These are phyloP conservation scores for Cydonia oblonga DNA, from an alignment of 331 rosid genomes.

Conservation along the genomic window DNA sequence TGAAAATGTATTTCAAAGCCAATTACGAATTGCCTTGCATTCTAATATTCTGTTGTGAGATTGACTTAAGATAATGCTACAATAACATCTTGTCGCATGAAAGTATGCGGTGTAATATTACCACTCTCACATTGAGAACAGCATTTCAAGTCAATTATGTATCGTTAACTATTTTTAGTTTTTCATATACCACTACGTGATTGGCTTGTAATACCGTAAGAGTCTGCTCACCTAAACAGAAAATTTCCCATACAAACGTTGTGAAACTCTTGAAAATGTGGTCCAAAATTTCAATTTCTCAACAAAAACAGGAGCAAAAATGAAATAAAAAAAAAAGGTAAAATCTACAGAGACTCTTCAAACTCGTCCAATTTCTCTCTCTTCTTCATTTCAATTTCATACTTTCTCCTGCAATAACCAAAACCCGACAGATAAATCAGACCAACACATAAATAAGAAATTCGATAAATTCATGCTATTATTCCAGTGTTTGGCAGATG, in stretches of 20 bases:
- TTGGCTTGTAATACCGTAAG: accelerated
- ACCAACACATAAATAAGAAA: not conserved
- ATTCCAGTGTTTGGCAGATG: not conserved
- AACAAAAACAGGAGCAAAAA: not conserved
- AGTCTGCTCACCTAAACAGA: not conserved
- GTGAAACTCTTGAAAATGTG: not conserved
- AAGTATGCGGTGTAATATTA: no score
- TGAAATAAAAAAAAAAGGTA: no score
- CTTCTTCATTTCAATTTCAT: slow-evolving; percentile 32
- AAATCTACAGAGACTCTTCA: slow-evolving; percentile 29
- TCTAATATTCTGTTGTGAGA: no score
- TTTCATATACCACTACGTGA: no score
- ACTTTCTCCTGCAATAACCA: slow-evolving; percentile 28
- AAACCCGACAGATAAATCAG: not conserved
- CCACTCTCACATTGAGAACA: no score
- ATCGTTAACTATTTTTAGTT: not conserved
- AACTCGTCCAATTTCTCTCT: slow-evolving; percentile 28
- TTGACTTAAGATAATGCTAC: no score
- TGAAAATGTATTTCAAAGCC: no score
- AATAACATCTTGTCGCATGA: no score
- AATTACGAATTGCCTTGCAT: no score
- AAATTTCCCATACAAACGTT: not conserved
- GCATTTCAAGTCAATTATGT: no score
- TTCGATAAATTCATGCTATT: not conserved
- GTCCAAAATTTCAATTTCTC: not conserved